These are phyloP conservation scores for Tetrapyrgos nigripes DNA, from an alignment of 1,284 basidiomycete genomes.

Conservation along the genomic window DNA sequence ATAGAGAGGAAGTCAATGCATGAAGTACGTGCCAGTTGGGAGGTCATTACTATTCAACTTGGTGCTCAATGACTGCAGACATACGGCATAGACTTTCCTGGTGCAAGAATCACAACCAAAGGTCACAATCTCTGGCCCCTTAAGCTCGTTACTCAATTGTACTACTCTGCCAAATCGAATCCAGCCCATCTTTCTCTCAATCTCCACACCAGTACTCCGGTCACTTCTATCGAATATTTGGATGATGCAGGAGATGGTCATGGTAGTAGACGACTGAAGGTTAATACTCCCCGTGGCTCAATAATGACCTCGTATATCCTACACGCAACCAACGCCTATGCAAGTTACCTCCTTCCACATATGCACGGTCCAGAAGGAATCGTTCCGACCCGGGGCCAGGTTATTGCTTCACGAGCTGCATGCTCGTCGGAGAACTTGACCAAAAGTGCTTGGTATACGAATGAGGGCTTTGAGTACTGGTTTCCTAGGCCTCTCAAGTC, in stretches of 20 bases:
- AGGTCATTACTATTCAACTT: no score
- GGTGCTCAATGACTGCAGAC: constrained; percentile 39
- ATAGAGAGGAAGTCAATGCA: constrained; percentile 54
- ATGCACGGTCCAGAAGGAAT: constrained; percentile 60
- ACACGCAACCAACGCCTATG: constrained; percentile 85
- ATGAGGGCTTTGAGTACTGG: constrained; percentile 76
- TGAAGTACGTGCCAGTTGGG: constrained; percentile 41
- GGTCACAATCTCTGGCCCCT: constrained; percentile 80
- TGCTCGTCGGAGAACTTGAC: constrained; percentile 40
- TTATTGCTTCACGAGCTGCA: constrained; percentile 65
- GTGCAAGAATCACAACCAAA: constrained; percentile 43
- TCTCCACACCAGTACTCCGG: constrained; percentile 75
- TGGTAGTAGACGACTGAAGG: constrained; percentile 45
- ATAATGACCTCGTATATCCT: constrained; percentile 66
- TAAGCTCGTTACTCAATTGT: constrained; percentile 75
- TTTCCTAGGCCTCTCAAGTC: constrained; percentile 46
- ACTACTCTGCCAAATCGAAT: constrained; percentile 45
- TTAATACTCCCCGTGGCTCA: constrained; percentile 65
- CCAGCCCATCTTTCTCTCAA: constrained; percentile 45
- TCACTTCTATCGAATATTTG: constrained; percentile 47
- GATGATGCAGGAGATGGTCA: background rate
- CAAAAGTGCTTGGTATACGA: constrained; percentile 49
- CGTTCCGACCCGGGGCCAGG: constrained; percentile 78
- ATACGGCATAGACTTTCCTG: constrained; percentile 62
- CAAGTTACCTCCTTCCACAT: constrained; percentile 68